Conservation (phyloP, 1,284 basidiomycete species). For the Puccinia coronata region DNA sequence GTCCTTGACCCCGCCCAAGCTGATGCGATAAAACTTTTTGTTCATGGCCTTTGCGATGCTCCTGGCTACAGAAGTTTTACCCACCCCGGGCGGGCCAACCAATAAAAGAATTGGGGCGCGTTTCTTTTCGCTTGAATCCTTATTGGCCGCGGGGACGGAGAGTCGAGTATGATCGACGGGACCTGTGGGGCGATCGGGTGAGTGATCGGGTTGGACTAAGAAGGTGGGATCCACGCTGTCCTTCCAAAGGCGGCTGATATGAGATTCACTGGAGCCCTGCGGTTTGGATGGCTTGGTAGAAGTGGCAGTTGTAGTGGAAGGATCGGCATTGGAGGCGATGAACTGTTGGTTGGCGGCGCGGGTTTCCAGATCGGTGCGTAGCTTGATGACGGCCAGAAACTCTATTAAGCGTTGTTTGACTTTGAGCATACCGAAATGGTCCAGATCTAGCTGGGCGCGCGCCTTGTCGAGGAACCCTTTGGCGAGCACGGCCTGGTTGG, state of each 20-base stretch:
- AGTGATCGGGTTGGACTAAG: not conserved
- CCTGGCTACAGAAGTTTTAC: conserved; percentile 74
- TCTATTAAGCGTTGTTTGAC: conserved; percentile 61
- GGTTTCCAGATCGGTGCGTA: conserved; percentile 56
- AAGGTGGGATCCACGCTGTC: too few relatives aligned
- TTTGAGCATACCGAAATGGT: conserved; percentile 61
- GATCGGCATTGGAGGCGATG: not conserved
- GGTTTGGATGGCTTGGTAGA: not conserved
- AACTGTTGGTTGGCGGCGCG: conserved; percentile 11
- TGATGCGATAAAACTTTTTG: conserved; percentile 63
- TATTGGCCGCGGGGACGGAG: not conserved
- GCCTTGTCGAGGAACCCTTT: conserved; percentile 56
- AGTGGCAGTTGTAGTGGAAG: not conserved
- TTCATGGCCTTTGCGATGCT: conserved; percentile 69
- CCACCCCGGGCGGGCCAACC: conserved; percentile 68
- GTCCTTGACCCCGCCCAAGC: conserved; percentile 59
- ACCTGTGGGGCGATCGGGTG: not conserved
- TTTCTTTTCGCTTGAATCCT: conserved; percentile 19
- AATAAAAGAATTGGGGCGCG: conserved; percentile 81
- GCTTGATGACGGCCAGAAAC: conserved; percentile 61
- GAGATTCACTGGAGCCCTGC: conserved; percentile 13
- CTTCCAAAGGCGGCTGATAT: not conserved
- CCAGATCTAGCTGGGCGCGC: conserved; percentile 59
- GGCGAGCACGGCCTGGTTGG: conserved; percentile 29
- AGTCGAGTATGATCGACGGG: not conserved